Conservation (phyloP, 805 yeast species). For the Yarrowia porcina region DNA sequence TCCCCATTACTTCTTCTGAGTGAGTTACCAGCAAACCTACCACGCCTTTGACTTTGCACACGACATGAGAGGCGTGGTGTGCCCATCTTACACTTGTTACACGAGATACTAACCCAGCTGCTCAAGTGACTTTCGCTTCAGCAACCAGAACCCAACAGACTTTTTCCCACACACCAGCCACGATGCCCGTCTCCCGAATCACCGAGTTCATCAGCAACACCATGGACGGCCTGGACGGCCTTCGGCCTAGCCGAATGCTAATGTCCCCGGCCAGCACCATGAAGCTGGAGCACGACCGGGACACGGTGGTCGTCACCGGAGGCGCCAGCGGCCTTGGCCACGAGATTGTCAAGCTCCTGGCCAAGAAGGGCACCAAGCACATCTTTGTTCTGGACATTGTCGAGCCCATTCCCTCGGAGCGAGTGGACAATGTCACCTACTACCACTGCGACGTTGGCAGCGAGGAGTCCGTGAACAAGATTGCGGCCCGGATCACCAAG, state of each 20-base stretch:
- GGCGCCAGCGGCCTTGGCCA: conserved; percentile 78
- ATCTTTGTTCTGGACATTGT: conserved; percentile 67
- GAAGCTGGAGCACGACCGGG: conserved; percentile 37
- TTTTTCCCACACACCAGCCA: neutral
- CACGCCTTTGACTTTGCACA: conserved; percentile 7
- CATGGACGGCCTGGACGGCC: conserved; percentile 13
- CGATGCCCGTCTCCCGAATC: conserved; percentile 10
- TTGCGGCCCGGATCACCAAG: conserved; percentile 43
- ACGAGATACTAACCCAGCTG: conserved; percentile 5
- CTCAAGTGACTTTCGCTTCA: neutral
- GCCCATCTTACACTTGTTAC: neutral
- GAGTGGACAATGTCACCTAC: conserved; percentile 48
- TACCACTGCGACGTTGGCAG: conserved; percentile 69
- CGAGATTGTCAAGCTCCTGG: conserved; percentile 52
- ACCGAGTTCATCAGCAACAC: neutral
- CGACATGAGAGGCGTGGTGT: conserved; percentile 11
- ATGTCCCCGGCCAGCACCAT: conserved; percentile 14
- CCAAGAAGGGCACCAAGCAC: conserved; percentile 41
- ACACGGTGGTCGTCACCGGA: conserved; percentile 76
- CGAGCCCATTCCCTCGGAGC: conserved; percentile 41
- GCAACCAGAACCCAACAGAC: neutral
- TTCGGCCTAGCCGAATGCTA: conserved; percentile 19
- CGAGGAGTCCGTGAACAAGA: conserved; percentile 43
- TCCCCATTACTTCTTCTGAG: neutral
- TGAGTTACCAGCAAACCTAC: neutral